Conservation (phyloP, 108 stramenopile species). For the Cylindrotheca closterium region DNA sequence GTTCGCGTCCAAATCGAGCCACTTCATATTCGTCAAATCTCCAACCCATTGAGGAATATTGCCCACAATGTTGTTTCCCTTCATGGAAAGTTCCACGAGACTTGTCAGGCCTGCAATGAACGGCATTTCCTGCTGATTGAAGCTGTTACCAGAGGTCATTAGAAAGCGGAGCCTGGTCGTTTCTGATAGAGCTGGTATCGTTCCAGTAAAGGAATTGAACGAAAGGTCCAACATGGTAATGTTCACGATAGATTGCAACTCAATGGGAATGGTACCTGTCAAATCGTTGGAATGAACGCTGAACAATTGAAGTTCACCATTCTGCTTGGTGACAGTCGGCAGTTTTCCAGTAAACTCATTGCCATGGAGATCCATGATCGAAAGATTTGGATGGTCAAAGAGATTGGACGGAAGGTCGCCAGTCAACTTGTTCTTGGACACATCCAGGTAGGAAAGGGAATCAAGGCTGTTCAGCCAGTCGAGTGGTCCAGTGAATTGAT, state of each 20-base stretch:
- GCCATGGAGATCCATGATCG: slow-evolving; percentile 19
- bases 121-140: background rate
- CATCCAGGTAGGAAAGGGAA: slow-evolving; percentile 5
- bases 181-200: slow-evolving; percentile 3
- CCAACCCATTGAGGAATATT: slow-evolving; percentile 5
- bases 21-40: background rate
- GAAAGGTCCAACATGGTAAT: slow-evolving; percentile 33
- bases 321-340: slow-evolving; percentile 5
- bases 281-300: slow-evolving; percentile 16
- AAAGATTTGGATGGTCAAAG: slow-evolving; percentile 14
- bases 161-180: background rate
- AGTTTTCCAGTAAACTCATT: slow-evolving; percentile 26
- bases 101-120: background rate
- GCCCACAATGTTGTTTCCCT: slow-evolving; percentile 5
- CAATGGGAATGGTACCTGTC: slow-evolving; percentile 16
- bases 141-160: background rate
- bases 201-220: slow-evolving; percentile 27
- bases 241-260: slow-evolving; percentile 7
- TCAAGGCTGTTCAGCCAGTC: slow-evolving; percentile 17
- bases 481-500: slow-evolving; percentile 14
- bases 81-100: background rate
- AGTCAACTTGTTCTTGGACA: slow-evolving; percentile 13
- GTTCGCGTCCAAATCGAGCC: background rate
- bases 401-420: background rate
- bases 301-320: slow-evolving; percentile 16